Evolutionary conservation across 2,329 filamentous ascomycete species (phyloP).

Genomic region (Leptoxyphium fumago): DNA sequence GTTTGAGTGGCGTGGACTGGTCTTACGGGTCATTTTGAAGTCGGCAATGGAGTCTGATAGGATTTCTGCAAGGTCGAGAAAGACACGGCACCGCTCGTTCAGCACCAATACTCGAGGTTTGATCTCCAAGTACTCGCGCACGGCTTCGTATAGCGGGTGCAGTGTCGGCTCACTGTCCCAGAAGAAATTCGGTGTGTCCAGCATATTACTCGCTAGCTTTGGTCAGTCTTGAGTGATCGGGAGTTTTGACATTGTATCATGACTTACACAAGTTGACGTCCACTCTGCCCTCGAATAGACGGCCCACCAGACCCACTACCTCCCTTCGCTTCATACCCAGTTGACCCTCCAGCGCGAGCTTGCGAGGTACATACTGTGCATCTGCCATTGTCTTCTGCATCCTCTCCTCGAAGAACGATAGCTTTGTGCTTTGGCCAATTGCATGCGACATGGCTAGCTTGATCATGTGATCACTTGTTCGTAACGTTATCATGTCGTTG

Average conservation of each 20-base stretch:
- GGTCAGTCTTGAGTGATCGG: conserved; percentile 4
- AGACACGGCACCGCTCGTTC: conserved; percentile 92
- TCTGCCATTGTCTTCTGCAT: conserved; percentile 91
- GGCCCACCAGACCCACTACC: conserved; percentile 80
- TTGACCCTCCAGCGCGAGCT: conserved; percentile 74
- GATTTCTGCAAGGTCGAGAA: conserved; percentile 91
- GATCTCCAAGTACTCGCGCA: conserved; percentile 95
- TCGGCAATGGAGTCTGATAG: conserved; percentile 84
- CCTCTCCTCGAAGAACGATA: conserved; percentile 89
- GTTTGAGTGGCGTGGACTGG: conserved; percentile 14
- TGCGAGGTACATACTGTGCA: conserved; percentile 82
- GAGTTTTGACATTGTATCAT: background rate
- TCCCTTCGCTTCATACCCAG: conserved; percentile 84
- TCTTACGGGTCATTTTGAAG: conserved; percentile 67
- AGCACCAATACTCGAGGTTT: conserved; percentile 90
- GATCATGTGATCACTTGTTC: conserved; percentile 96
- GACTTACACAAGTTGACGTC: conserved; percentile 91
- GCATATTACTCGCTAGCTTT: conserved; percentile 71
- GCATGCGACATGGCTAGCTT: conserved; percentile 95
- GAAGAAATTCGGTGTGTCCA: conserved; percentile 94
- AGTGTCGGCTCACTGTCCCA: conserved; percentile 95
- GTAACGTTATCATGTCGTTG: conserved; percentile 97
- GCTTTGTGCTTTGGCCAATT: conserved; percentile 91
- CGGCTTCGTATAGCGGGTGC: conserved; percentile 83
- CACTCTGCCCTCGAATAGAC: conserved; percentile 83